Evolutionary conservation across 306 rosid species (phyloP).

Genomic region (Lathyrus aphaca): DNA sequence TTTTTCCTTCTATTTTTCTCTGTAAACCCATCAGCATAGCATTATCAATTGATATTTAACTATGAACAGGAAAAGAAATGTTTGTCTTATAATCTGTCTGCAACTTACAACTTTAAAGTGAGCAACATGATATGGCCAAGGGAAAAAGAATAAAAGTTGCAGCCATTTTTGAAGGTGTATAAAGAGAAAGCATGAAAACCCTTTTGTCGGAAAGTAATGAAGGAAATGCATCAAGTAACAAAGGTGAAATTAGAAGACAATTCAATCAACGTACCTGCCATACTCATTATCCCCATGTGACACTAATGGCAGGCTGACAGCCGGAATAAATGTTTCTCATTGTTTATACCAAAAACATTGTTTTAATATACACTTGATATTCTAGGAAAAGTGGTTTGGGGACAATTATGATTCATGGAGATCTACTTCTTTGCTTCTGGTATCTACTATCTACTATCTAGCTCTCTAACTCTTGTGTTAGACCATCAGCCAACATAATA

Average conservation of each 20-base stretch:
- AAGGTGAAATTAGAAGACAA: constrained; percentile 16
- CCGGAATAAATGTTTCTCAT: constrained; percentile 23
- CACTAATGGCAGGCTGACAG: constrained; percentile 3
- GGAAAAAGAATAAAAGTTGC: background rate
- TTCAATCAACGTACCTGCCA: constrained; percentile 27
- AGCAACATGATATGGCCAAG: background rate
- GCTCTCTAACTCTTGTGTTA: constrained; percentile 3
- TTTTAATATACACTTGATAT: background rate
- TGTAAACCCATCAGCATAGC: background rate
- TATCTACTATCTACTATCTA: background rate
- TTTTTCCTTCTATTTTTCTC: background rate
- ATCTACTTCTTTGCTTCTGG: no score
- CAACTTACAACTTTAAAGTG: constrained; percentile 17
- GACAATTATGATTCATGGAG: constrained; percentile 29
- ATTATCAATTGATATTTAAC: constrained; percentile 22
- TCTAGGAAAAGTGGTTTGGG: background rate
- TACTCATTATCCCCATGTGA: constrained; percentile 28
- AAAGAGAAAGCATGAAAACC: constrained; percentile 28
- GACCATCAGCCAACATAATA: constrained; percentile 23
- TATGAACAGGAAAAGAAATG: background rate
- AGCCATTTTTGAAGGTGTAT: constrained; percentile 9
- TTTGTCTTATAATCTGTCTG: constrained; percentile 7
- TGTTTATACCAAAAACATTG: background rate
- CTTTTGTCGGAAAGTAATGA: background rate
- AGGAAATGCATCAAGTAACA: constrained; percentile 15